Percentiles rank a stretch among this genome's conserved stretches.
phyloP scores from a whole-genome alignment of 768 basidiomycete genomes.

The Phaeotremella skinneri region DNA sequence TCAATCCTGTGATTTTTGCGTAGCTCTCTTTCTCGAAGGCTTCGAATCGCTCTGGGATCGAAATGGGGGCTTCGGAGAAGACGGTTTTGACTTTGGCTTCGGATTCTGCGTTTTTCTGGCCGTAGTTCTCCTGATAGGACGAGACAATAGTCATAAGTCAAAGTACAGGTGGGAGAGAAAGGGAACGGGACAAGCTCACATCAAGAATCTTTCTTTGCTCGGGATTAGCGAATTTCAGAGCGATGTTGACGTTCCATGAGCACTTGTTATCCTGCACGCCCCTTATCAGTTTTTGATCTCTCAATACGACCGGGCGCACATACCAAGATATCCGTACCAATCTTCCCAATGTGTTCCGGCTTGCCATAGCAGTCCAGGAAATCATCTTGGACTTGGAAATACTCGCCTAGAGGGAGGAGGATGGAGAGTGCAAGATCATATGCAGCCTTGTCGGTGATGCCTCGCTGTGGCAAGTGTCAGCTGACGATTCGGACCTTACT shows the following conservation, averaged over 20 bases:
- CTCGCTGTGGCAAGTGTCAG: slow-evolving; percentile 40
- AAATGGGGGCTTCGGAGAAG: slow-evolving; percentile 68
- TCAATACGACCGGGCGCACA: slow-evolving; percentile 5
- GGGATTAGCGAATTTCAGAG: slow-evolving; percentile 57
- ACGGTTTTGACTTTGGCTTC: slow-evolving; percentile 67
- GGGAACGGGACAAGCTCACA: slow-evolving; percentile 38
- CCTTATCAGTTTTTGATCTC: neutral
- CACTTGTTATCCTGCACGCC: slow-evolving; percentile 83
- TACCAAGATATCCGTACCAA: slow-evolving; percentile 89
- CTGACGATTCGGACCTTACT: neutral
- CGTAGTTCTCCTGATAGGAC: slow-evolving; percentile 67
- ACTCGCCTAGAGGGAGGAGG: slow-evolving; percentile 88
- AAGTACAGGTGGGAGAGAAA: neutral
- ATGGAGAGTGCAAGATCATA: slow-evolving; percentile 76
- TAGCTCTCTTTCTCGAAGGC: slow-evolving; percentile 78
- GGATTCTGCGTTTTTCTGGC: slow-evolving; percentile 59
- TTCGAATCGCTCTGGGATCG: slow-evolving; percentile 62
- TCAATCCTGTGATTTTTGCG: slow-evolving; percentile 63
- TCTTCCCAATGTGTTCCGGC: slow-evolving; percentile 89
- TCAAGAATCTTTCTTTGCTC: slow-evolving; percentile 56
- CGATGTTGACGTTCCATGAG: slow-evolving; percentile 91
- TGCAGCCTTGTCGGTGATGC: slow-evolving; percentile 56
- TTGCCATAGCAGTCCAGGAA: slow-evolving; percentile 89
- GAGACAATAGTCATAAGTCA: slow-evolving; percentile 53
- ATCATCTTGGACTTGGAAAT: slow-evolving; percentile 98